Percentiles rank a stretch among this genome's conserved stretches.
These are phyloP conservation scores for Hordeum pubiflorum DNA, from an alignment of 202 grass and related monocot species.

Conservation along the genomic window DNA sequence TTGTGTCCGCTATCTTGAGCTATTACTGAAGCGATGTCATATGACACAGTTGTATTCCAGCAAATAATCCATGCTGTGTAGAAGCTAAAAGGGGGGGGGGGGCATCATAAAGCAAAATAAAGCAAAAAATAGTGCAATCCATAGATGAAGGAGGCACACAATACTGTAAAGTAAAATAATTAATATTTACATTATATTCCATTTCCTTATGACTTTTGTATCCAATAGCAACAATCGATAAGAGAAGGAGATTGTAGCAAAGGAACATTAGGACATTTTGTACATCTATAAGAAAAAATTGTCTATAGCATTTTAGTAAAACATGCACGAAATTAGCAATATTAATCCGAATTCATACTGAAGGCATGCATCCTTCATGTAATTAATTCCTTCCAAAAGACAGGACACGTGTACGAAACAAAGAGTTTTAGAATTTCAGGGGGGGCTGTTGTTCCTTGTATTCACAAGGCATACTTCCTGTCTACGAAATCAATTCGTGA, in stretches of 20 bases:
- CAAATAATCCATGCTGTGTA: background rate
- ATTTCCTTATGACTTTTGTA: background rate
- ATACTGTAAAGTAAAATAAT: background rate
- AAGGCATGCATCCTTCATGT: background rate
- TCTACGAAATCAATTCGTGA: background rate
- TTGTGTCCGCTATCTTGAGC: background rate
- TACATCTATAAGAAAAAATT: background rate
- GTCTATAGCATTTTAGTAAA: background rate
- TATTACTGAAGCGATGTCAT: background rate
- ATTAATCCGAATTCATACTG: background rate
- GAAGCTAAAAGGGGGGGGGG: background rate
- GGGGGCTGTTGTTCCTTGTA: background rate
- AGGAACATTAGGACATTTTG: background rate
- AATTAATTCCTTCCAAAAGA: too few species aligned
- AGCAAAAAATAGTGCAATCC: too few species aligned
- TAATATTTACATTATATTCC: background rate
- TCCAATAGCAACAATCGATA: background rate
- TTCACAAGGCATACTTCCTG: conserved; percentile 10
- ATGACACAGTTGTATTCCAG: background rate
- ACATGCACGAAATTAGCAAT: background rate
- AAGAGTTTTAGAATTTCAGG: background rate
- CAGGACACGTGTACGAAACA: background rate
- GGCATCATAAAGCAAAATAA: too few species aligned
- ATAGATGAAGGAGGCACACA: background rate
- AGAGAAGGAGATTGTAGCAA: background rate